Conservation (phyloP, 2,329 filamentous ascomycete species). For the Pochonia chlamydosporia region DNA sequence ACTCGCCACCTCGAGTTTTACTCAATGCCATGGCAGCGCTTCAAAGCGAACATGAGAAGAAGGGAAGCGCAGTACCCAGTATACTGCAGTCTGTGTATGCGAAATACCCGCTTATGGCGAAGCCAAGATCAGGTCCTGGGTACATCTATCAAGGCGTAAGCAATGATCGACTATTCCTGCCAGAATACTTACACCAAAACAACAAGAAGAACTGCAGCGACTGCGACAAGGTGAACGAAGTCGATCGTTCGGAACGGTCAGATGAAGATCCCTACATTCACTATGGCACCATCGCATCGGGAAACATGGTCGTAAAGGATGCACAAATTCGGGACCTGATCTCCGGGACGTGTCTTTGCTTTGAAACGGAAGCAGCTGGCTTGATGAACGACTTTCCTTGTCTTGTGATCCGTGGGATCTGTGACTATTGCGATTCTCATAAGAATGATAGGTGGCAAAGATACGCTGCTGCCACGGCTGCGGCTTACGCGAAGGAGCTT, state of each 20-base stretch:
- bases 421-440: background rate
- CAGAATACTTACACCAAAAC: too few species aligned
- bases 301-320: background rate
- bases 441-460: background rate
- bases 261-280: background rate
- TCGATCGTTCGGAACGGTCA: background rate
- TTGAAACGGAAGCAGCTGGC: too few species aligned
- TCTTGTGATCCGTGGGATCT: background rate
- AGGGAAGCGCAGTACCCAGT: too few species aligned
- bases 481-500: slow-evolving; percentile 2
- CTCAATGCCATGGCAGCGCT: too few species aligned
- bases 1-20: too few species aligned
- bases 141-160: too few species aligned
- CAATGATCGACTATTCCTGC: too few species aligned
- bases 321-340: background rate
- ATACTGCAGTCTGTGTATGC: too few species aligned
- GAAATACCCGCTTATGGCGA: too few species aligned
- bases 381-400: background rate
- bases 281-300: background rate
- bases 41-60: too few species aligned
- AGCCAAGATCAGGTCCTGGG: too few species aligned
- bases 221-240: background rate
- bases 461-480: background rate
- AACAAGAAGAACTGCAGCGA: background rate
- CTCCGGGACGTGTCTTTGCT: background rate